Conservation (phyloP, 768 basidiomycete genomes). For the Amanita fuliginea region DNA sequence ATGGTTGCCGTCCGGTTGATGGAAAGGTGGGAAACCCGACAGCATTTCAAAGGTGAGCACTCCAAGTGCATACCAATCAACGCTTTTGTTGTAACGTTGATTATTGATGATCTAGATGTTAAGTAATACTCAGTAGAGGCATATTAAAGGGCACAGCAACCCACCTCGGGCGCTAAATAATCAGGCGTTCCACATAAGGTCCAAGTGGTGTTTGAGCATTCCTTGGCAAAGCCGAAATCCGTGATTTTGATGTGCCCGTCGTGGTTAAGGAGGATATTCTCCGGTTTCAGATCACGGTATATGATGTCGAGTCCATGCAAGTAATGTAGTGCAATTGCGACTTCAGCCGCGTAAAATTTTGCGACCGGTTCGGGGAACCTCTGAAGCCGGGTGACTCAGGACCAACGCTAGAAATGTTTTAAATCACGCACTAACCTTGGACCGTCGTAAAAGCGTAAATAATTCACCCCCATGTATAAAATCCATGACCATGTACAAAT, state of each 20-base stretch:
- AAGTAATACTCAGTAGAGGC: slow-evolving; percentile 8
- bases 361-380: slow-evolving; percentile 96
- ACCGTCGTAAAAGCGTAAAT: slow-evolving; percentile 85
- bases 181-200: slow-evolving; percentile 95
- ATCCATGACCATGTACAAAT: slow-evolving; percentile 98
- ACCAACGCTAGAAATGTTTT: slow-evolving; percentile 6
- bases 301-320: slow-evolving; percentile 83
- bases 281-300: slow-evolving; percentile 96
- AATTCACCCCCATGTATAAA: slow-evolving; percentile 96
- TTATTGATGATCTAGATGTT: slow-evolving; percentile 56
- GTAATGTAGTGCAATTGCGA: slow-evolving; percentile 86
- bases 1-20: slow-evolving; percentile 76
- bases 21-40: slow-evolving; percentile 91
- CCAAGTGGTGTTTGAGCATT: slow-evolving; percentile 80
- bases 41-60: slow-evolving; percentile 98
- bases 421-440: slow-evolving; percentile 48
- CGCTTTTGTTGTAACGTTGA: slow-evolving; percentile 87
- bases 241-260: slow-evolving; percentile 97
- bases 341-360: slow-evolving; percentile 95
- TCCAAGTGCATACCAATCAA: slow-evolving; percentile 98
- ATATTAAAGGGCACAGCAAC: slow-evolving; percentile 9
- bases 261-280: slow-evolving; percentile 87
- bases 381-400: slow-evolving; percentile 25
- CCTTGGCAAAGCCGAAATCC: slow-evolving; percentile 94
- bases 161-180: slow-evolving; percentile 91